A percentile compares a stretch with the other conserved stretches of the same genome.
Evolutionary conservation across 768 basidiomycete genomes (phyloP).

Genomic region (Chalciporus pseudorubinellus): DNA sequence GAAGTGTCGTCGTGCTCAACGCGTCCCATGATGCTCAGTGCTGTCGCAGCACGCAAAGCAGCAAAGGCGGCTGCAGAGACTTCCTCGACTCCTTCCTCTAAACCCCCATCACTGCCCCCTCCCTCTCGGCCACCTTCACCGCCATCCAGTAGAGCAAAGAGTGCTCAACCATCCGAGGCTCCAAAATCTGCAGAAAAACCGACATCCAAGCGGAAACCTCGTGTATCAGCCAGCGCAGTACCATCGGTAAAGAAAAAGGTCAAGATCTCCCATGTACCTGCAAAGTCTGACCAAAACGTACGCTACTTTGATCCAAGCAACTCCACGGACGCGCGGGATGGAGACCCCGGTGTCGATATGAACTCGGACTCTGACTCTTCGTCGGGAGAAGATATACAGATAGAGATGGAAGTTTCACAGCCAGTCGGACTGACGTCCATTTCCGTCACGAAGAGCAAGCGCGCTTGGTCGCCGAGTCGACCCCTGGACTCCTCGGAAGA

Average conservation of each 20-base stretch:
- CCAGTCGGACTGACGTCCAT: constrained; percentile 11
- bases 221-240: constrained; percentile 19
- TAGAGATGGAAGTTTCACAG: constrained; percentile 14
- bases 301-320: constrained; percentile 38
- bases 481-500: constrained; percentile 50
- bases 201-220: constrained; percentile 47
- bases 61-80: constrained; percentile 36
- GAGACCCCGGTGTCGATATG: constrained; percentile 34
- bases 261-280: constrained; percentile 28
- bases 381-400: constrained; percentile 25
- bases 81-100: constrained; percentile 13
- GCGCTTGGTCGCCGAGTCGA: constrained; percentile 62
- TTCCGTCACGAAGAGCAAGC: constrained; percentile 22
- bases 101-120: constrained; percentile 7
- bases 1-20: too few species aligned
- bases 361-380: constrained; percentile 30
- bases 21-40: constrained; percentile 55
- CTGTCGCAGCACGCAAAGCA: constrained; percentile 69
- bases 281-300: constrained; percentile 14
- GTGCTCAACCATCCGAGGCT: neutral
- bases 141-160: constrained; percentile 6
- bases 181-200: constrained; percentile 17
- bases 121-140: constrained; percentile 7
- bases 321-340: constrained; percentile 30
- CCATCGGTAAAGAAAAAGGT: constrained; percentile 29